phyloP scores from a whole-genome alignment of 805 yeast species.

The Nakazawaea populi region DNA sequence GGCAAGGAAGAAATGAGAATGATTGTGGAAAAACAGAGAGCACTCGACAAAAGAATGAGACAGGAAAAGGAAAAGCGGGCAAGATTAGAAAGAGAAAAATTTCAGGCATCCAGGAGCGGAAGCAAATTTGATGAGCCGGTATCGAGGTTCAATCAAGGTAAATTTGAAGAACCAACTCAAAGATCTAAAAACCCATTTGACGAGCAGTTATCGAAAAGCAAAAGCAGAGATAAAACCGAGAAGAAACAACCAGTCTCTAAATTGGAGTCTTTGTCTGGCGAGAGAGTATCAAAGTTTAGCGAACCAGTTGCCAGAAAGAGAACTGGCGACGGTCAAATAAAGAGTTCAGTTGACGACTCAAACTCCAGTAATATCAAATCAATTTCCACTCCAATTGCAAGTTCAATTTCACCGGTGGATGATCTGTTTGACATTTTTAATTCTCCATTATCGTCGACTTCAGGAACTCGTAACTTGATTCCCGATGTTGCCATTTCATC shows the following conservation, averaged over 20 bases:
- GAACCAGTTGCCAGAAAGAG: constrained; percentile 18
- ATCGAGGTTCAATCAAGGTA: not conserved
- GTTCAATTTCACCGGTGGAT: constrained; percentile 11
- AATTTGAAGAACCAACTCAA: not conserved
- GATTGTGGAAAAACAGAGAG: constrained; percentile 33
- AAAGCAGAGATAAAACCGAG: not conserved
- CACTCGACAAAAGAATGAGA: constrained; percentile 24
- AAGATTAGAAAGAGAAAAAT: constrained; percentile 2
- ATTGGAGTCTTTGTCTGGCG: no score
- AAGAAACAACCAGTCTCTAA: no score
- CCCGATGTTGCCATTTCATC: constrained; percentile 17
- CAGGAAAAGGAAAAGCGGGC: constrained; percentile 17
- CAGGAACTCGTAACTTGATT: constrained; percentile 4
- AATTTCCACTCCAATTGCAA: not conserved
- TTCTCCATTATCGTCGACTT: constrained; percentile 11
- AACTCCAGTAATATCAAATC: constrained; percentile 11
- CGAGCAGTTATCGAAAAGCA: not conserved
- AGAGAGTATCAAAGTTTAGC: constrained; percentile 5
- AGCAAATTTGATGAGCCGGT: constrained; percentile 1
- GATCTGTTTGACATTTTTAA: constrained; percentile 24
- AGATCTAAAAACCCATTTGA: constrained; percentile 1
- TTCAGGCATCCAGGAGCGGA: not conserved
- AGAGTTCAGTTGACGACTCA: not conserved
- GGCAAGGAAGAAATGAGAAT: constrained; percentile 34
- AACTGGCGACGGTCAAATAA: constrained; percentile 15